phyloP scores from a whole-genome alignment of 805 yeast genomes.

The Zygoascus ofunaensis region DNA sequence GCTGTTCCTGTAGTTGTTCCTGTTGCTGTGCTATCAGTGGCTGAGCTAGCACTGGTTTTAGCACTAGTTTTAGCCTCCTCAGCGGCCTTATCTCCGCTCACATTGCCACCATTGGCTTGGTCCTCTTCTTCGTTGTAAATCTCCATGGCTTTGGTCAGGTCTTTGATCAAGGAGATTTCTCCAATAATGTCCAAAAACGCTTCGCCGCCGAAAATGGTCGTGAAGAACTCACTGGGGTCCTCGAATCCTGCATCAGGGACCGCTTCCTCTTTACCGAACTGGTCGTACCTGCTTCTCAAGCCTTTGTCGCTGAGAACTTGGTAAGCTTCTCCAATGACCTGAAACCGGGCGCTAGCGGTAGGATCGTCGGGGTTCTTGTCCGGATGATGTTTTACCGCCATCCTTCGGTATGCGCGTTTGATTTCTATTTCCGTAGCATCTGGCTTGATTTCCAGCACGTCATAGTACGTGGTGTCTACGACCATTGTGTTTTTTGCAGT shows the following conservation, averaged over 20 bases:
- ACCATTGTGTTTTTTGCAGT: slow-evolving; percentile 43
- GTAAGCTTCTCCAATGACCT: slow-evolving; percentile 48
- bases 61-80: slow-evolving; percentile 4
- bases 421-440: slow-evolving; percentile 73
- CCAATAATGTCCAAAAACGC: slow-evolving; percentile 81
- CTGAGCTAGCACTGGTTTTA: slow-evolving; percentile 7
- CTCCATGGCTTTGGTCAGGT: slow-evolving; percentile 56
- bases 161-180: slow-evolving; percentile 69
- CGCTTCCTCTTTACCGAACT: slow-evolving; percentile 71
- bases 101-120: slow-evolving; percentile 20
- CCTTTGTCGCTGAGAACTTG: slow-evolving; percentile 64
- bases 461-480: slow-evolving; percentile 81
- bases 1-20: slow-evolving; percentile 3
- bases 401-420: slow-evolving; percentile 86
- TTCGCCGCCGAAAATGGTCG: slow-evolving; percentile 83
- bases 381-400: slow-evolving; percentile 86
- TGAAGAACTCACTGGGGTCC: slow-evolving; percentile 81
- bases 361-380: slow-evolving; percentile 96
- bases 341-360: slow-evolving; percentile 78
- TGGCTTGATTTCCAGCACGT: slow-evolving; percentile 55
- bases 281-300: slow-evolving; percentile 67
- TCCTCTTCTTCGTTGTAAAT: slow-evolving; percentile 40
- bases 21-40: slow-evolving; percentile 5
- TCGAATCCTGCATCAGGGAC: slow-evolving; percentile 61
- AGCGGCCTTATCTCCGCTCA: slow-evolving; percentile 4